Conservation (phyloP, 371 early-diverging fungal genomes). For the Batkoa obscura region DNA sequence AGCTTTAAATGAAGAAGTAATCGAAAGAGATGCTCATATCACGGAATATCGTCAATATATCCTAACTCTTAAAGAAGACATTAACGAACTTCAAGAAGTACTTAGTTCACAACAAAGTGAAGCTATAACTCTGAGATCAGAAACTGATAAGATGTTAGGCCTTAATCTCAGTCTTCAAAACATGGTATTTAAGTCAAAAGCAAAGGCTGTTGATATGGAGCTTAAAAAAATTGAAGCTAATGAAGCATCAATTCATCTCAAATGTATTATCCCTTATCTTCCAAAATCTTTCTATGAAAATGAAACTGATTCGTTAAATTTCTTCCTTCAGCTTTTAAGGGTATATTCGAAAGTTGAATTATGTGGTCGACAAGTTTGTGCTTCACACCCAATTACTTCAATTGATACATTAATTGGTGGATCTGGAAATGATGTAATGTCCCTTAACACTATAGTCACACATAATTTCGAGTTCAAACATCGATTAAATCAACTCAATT, state of each 20-base stretch:
- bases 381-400: neutral
- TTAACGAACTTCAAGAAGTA: conserved; percentile 41
- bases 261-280: conserved; percentile 51
- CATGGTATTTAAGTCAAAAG: conserved; percentile 64
- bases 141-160: conserved; percentile 70
- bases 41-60: conserved; percentile 75
- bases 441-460: neutral
- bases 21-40: conserved; percentile 70
- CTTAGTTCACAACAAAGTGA: conserved; percentile 31
- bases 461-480: neutral
- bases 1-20: conserved; percentile 51
- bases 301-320: conserved; percentile 58
- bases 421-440: neutral
- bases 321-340: conserved; percentile 54
- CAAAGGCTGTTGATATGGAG: conserved; percentile 76
- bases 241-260: conserved; percentile 61
- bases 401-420: neutral
- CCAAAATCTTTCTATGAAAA: conserved; percentile 64
- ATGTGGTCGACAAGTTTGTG: conserved; percentile 38
- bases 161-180: conserved; percentile 61
- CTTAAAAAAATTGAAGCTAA: conserved; percentile 62
- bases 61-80: conserved; percentile 44
- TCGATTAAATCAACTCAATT: neutral
- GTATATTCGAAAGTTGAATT: conserved; percentile 60
- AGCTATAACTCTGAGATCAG: conserved; percentile 27